phyloP scores from a whole-genome alignment of 2,329 filamentous ascomycete genomes.

The Trichoderma sp. region DNA sequence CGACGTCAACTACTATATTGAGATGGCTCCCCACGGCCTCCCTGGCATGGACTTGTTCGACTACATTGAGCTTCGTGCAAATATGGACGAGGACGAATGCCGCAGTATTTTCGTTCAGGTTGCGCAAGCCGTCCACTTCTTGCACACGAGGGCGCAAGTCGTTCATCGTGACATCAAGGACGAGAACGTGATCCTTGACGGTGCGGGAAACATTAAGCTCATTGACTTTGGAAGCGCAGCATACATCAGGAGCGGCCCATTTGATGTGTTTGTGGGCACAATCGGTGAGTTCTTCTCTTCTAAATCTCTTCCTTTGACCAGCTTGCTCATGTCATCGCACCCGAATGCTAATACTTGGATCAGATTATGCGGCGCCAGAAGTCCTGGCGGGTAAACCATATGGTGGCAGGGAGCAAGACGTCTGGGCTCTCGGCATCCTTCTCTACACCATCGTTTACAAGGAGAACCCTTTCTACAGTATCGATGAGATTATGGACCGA shows the following conservation, averaged over 20 bases:
- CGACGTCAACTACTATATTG: slow-evolving; percentile 94
- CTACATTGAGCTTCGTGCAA: slow-evolving; percentile 93
- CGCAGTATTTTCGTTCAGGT: slow-evolving; percentile 95
- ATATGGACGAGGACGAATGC: slow-evolving; percentile 94
- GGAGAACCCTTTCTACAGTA: slow-evolving; percentile 98
- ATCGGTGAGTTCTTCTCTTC: slow-evolving; percentile 68
- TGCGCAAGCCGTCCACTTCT: slow-evolving; percentile 82
- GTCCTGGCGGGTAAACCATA: slow-evolving; percentile 91
- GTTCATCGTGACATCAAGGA: slow-evolving; percentile 99
- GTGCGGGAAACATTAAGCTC: slow-evolving; percentile 92
- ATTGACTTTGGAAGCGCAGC: slow-evolving; percentile 98
- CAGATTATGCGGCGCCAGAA: slow-evolving; percentile 98
- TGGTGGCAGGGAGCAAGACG: slow-evolving; percentile 93
- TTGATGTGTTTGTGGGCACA: slow-evolving; percentile 98
- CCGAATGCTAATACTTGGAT: slow-evolving; percentile 11
- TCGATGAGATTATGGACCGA: slow-evolving; percentile 98
- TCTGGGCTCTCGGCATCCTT: slow-evolving; percentile 95
- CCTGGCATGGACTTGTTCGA: slow-evolving; percentile 99
- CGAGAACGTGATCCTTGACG: slow-evolving; percentile 95
- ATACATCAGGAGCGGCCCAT: slow-evolving; percentile 97
- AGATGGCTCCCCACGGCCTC: slow-evolving; percentile 92
- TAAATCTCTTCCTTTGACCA: too few relatives aligned
- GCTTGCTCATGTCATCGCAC: neutral
- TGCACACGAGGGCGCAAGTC: slow-evolving; percentile 87
- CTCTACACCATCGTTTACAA: slow-evolving; percentile 99